A percentile compares a stretch with the other conserved stretches of the same genome.
Conservation (phyloP, 2,329 filamentous ascomycete species). For the Polytolypa hystricis region DNA sequence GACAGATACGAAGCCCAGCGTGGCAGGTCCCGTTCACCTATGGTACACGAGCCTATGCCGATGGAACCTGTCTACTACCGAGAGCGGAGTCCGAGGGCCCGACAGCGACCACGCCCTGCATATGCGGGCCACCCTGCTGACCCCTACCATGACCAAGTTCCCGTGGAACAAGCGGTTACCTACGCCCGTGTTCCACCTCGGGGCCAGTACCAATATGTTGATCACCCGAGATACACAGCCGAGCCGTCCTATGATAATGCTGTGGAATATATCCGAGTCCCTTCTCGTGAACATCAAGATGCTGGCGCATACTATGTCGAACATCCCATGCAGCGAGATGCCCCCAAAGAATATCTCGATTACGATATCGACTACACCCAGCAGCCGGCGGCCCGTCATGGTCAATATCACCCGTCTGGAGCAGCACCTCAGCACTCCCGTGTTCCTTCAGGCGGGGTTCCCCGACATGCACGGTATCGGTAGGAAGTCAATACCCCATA, state of each 20-base stretch:
- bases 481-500: conserved; percentile 6
- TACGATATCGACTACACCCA: conserved; percentile 13
- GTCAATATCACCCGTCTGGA: conserved; percentile 11
- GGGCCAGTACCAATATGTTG: conserved; percentile 17
- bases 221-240: conserved; percentile 12
- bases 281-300: conserved; percentile 11
- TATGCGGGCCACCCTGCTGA: conserved; percentile 14
- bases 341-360: conserved; percentile 12
- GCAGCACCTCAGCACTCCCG: conserved; percentile 7
- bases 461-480: conserved; percentile 12
- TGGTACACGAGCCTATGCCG: conserved; percentile 10
- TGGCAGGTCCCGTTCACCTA: conserved; percentile 19
- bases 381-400: conserved; percentile 11
- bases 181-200: conserved; percentile 11
- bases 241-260: conserved; percentile 13
- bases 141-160: conserved; percentile 12
- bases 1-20: conserved; percentile 19
- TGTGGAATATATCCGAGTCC: conserved; percentile 18
- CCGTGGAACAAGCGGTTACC: conserved; percentile 8
- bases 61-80: conserved; percentile 17
- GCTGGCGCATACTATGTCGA: conserved; percentile 16
- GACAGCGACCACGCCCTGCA: conserved; percentile 8
- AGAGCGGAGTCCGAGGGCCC: conserved; percentile 15
- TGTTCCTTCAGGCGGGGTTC: conserved; percentile 6
- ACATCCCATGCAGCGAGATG: conserved; percentile 14